Evolutionary conservation across 345 rosid species (phyloP).

Genomic region (Triadica sebifera): DNA sequence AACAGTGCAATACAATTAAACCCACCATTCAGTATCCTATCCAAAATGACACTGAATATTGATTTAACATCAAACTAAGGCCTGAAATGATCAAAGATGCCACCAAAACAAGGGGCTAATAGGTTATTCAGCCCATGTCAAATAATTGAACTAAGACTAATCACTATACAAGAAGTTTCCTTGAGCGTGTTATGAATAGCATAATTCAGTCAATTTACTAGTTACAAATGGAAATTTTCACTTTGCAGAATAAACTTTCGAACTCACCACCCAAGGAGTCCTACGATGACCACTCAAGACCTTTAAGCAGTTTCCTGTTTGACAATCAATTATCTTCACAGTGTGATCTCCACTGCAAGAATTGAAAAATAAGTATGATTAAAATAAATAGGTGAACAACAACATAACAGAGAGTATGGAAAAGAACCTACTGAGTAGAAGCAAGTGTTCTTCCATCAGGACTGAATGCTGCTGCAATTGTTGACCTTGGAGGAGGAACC

Average conservation of each 20-base stretch:
- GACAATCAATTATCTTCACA: constrained; percentile 82
- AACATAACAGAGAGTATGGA: neutral
- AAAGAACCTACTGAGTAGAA: constrained; percentile 77
- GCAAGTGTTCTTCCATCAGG: constrained; percentile 75
- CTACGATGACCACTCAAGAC: constrained; percentile 91
- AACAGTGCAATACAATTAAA: neutral
- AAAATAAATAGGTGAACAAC: constrained; percentile 1
- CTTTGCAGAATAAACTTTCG: neutral
- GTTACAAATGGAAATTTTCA: neutral
- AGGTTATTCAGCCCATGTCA: neutral
- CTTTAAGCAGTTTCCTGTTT: constrained; percentile 87
- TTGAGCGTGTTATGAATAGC: neutral
- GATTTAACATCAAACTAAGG: neutral
- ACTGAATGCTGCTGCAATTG: constrained; percentile 87
- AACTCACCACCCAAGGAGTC: constrained; percentile 99
- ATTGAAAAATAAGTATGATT: neutral
- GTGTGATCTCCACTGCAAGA: constrained; percentile 81
- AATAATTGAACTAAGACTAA: constrained; percentile 4
- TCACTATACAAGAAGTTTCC: neutral
- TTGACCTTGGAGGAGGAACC: constrained; percentile 76
- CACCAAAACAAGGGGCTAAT: neutral
- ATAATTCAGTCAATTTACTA: neutral
- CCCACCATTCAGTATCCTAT: neutral
- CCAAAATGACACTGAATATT: neutral
- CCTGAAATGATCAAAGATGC: neutral